Evolutionary conservation across 2,329 filamentous ascomycete species (phyloP).

Genomic region (Pseudocercospora fijiensis): DNA sequence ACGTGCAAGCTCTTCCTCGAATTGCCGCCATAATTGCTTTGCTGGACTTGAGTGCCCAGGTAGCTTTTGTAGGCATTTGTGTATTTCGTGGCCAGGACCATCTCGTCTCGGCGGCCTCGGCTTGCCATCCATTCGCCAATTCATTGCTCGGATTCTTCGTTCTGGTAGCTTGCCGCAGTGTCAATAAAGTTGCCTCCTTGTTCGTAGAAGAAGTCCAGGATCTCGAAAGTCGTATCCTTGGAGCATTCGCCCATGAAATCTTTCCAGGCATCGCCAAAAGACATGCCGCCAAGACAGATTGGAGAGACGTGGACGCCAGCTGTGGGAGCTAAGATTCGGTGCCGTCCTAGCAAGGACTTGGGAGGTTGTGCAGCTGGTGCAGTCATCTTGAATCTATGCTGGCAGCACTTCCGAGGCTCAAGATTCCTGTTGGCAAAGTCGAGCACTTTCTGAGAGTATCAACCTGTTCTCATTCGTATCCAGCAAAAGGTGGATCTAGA

Average conservation of each 20-base stretch:
- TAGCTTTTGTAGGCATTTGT: constrained; percentile 28
- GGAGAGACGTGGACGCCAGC: constrained; percentile 53
- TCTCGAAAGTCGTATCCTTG: constrained; percentile 28
- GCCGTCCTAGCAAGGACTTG: constrained; percentile 48
- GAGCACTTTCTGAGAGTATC: neutral
- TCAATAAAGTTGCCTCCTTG: constrained; percentile 44
- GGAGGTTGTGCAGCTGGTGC: constrained; percentile 32
- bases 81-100: constrained; percentile 58
- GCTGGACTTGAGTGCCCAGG: constrained; percentile 32
- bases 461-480: neutral
- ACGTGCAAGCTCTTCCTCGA: constrained; percentile 60
- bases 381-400: neutral
- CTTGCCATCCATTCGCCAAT: constrained; percentile 32
- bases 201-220: constrained; percentile 36
- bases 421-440: neutral
- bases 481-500: neutral
- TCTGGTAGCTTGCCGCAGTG: constrained; percentile 42
- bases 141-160: constrained; percentile 35
- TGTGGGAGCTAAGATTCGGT: constrained; percentile 51
- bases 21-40: constrained; percentile 58
- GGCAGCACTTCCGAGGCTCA: neutral
- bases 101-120: constrained; percentile 57
- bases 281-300: constrained; percentile 55
- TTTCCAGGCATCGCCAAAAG: constrained; percentile 52
- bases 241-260: constrained; percentile 45